Conservation (phyloP, 306 rosid species). For the Corylus avellana region DNA sequence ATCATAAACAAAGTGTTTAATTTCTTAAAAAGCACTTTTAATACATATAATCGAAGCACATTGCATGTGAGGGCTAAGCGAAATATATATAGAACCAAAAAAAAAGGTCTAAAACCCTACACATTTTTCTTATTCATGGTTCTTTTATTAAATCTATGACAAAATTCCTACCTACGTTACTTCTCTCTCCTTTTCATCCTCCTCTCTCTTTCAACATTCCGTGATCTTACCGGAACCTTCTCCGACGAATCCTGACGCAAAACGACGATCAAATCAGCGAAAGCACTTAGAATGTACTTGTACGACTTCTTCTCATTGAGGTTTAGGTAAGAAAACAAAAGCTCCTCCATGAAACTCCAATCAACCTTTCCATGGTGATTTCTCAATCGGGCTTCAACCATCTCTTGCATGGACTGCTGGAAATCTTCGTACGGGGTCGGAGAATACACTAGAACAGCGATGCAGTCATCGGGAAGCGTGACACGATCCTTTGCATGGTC, state of each 20-base stretch:
- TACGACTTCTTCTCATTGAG: conserved; percentile 63
- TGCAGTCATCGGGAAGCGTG: conserved; percentile 42
- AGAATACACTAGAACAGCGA: conserved; percentile 60
- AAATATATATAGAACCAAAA: conserved; percentile 11
- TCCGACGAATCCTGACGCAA: conserved; percentile 39
- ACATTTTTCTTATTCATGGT: background rate
- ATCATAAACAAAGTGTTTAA: conserved; percentile 30
- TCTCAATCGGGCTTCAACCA: conserved; percentile 50
- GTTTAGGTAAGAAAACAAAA: conserved; percentile 58
- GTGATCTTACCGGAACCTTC: conserved; percentile 17
- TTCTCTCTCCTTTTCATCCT: conserved; percentile 19
- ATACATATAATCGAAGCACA: conserved; percentile 17
- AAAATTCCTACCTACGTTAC: conserved; percentile 20
- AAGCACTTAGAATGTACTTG: conserved; percentile 66
- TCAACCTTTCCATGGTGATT: conserved; percentile 47
- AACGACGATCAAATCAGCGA: conserved; percentile 53
- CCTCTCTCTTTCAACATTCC: conserved; percentile 30
- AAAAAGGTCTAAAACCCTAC: background rate
- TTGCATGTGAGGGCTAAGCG: conserved; percentile 39
- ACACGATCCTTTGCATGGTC: conserved; percentile 2
- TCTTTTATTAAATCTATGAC: conserved; percentile 14
- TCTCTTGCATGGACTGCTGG: conserved; percentile 56
- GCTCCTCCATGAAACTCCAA: conserved; percentile 86
- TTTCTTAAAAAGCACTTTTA: conserved; percentile 29
- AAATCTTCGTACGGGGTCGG: conserved; percentile 58